Conservation (phyloP, 768 basidiomycete species). For the Psilocybe cyanescens region DNA sequence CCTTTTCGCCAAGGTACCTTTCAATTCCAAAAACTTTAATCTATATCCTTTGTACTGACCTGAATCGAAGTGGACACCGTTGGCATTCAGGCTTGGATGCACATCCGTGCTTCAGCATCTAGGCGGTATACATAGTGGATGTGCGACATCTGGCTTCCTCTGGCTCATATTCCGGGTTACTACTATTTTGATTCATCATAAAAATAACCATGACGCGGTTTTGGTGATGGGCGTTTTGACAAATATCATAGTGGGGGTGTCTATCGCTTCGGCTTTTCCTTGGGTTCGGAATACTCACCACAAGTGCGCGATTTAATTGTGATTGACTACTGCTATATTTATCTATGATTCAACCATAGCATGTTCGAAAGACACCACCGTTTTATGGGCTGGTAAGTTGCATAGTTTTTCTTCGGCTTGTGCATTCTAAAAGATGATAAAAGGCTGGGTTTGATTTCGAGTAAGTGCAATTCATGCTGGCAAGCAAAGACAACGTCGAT, state of each 20-base stretch:
- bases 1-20: slow-evolving; percentile 72
- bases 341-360: slow-evolving; percentile 34
- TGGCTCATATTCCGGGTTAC: slow-evolving; percentile 73
- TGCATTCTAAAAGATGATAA: background rate
- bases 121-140: slow-evolving; percentile 86
- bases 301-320: slow-evolving; percentile 58
- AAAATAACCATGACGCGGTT: slow-evolving; percentile 55
- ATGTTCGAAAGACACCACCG: slow-evolving; percentile 85
- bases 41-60: slow-evolving; percentile 8
- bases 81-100: slow-evolving; percentile 65
- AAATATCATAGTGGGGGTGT: slow-evolving; percentile 59
- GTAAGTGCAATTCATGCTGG: slow-evolving; percentile 38
- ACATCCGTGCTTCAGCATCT: slow-evolving; percentile 79
- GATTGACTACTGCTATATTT: background rate
- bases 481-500: background rate
- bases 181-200: slow-evolving; percentile 53
- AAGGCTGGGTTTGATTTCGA: slow-evolving; percentile 54
- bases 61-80: slow-evolving; percentile 45
- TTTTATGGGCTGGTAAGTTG: slow-evolving; percentile 74
- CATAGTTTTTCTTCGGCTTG: background rate
- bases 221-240: slow-evolving; percentile 67
- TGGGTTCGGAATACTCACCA: slow-evolving; percentile 84
- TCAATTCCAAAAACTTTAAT: background rate
- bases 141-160: slow-evolving; percentile 71
- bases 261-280: slow-evolving; percentile 70